A percentile compares a stretch with the other conserved stretches of the same genome.
phyloP scores from a whole-genome alignment of 352 stramenopile species.

The Discostella stelligera region DNA sequence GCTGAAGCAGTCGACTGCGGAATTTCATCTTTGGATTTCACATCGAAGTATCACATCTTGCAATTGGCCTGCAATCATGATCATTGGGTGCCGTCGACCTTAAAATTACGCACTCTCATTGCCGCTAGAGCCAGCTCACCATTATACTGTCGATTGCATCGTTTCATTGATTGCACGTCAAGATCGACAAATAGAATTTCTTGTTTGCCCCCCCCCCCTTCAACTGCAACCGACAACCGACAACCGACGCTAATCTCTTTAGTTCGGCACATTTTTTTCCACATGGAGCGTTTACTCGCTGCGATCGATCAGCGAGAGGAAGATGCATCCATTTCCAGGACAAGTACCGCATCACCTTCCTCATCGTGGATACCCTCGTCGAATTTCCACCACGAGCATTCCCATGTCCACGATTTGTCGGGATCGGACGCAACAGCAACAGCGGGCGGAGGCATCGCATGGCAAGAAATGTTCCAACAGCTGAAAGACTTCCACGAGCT shows the following conservation, averaged over 20 bases:
- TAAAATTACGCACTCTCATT: background rate
- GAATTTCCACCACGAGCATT: background rate
- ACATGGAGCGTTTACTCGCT: background rate
- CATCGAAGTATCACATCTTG: background rate
- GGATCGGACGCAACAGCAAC: background rate
- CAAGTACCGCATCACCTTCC: background rate
- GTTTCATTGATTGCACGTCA: background rate
- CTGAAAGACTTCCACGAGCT: constrained; percentile 36
- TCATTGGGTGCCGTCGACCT: background rate
- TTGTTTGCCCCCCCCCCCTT: background rate
- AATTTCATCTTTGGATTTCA: background rate
- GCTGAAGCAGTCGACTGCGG: background rate
- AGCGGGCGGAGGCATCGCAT: background rate
- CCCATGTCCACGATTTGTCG: background rate
- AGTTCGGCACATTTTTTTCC: background rate
- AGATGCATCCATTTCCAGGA: background rate
- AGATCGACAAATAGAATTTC: background rate
- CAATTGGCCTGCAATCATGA: background rate
- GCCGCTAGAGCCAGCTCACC: background rate
- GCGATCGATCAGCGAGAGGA: background rate
- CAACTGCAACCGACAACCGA: background rate
- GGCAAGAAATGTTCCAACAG: constrained; percentile 40
- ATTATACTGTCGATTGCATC: background rate
- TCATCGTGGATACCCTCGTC: background rate
- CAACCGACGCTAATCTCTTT: background rate